Base-by-base conservation (phyloP, 2,329 filamentous ascomycete genomes). In the Diaporthe ilicicola region DNA sequence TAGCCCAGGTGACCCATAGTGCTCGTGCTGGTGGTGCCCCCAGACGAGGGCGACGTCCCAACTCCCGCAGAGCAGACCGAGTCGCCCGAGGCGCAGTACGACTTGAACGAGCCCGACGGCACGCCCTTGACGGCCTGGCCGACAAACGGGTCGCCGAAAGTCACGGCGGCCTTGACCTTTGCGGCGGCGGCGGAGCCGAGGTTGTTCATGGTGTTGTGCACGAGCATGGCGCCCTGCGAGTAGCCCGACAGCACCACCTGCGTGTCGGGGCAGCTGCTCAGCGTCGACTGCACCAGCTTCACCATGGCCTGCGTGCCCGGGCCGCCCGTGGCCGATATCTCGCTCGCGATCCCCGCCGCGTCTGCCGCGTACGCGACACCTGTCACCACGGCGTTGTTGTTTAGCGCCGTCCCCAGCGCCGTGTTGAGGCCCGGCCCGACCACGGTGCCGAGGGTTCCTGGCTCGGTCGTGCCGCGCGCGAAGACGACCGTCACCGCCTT, bases 261-360 rank as follows among this genome's bases (percentile, higher is more conserved):
- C 5, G 82, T 84, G 48, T 77, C 73, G 0, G 83, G 83, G 70
- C 84, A 85, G 12, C 75, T 67, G 6, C 73, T 73, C 34, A 79
- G 76, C 2, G 80, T 78, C 46, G 77, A 19, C 13, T 54, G 53
- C 15, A 75, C 68, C 0, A 72, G 59, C 9, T 78, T 67, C 19
- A 81, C 81, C 79, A 83, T 82, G 65, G 88, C 88, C 12, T 80
- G 73, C 29, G 86, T 88, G 46, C 90, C 89, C 71, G 87, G 82
- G 37, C 73, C 83, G 32, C 72, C 59, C 29, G 10, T 24, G n/a
- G 29, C 19, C 24, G 24, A 32, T 1, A 64, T 50, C 59, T 73
- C 67, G 13, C 68, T 54, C 3, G 73, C 51, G 62, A 77, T 78
- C 0, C 77, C 77, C 2, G 56, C 56, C 7, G 74, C 54, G 42